Base-by-base conservation (phyloP, 805 yeast genomes). In the Ogataea pilisensis region DNA sequence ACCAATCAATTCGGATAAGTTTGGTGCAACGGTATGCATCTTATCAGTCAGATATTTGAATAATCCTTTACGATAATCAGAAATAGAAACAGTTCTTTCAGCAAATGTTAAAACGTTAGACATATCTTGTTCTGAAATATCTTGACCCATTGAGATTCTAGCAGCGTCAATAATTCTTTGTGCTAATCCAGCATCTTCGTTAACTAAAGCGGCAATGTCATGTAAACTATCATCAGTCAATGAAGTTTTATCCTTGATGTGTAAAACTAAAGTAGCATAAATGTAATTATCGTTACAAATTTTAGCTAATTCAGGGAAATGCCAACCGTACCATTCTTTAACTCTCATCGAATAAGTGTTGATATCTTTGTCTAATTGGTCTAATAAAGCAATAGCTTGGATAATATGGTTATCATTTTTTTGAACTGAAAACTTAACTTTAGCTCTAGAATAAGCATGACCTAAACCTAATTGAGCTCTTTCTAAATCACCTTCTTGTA, bases 241-340 rank as follows among this genome's bases (percentile, higher is more conserved):
- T 41, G 86, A 76, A 42, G 89, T 73, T 73, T 93, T 93, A 72
- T 93, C 95, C 69, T 80, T 78, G 64, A 93, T 87, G 69, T 76
- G 75, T 48, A 88, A 69, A 46, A 88, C 86, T 49, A 91, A 76
- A 64, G 76, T 80, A 54, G 97, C 96, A 66, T 76, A 90, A 49
- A 75, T 70, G 72, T 85, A 85, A 75, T 88, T 89, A 68, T 90
- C 96, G 53, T 87, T 80, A 39, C 86, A 95, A 58, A 90, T 77
- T 70, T 85, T 86, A 57, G 95, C 93, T 70, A 89, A 78, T 72
- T 89, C 97, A 44, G 97, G 97, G 82, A 93, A 89, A 66, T 89
- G 97, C 97, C 97, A 89, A 58, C 96, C 95, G 71, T 89, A 89
- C 97, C 97, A 89, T 71, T 89, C 97, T 73, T 89, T 87, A 53